A percentile compares a stretch with the other conserved stretches of the same genome.
Conservation (phyloP, 495 filamentous ascomycete genomes). For the Chaetomium fimeti region DNA sequence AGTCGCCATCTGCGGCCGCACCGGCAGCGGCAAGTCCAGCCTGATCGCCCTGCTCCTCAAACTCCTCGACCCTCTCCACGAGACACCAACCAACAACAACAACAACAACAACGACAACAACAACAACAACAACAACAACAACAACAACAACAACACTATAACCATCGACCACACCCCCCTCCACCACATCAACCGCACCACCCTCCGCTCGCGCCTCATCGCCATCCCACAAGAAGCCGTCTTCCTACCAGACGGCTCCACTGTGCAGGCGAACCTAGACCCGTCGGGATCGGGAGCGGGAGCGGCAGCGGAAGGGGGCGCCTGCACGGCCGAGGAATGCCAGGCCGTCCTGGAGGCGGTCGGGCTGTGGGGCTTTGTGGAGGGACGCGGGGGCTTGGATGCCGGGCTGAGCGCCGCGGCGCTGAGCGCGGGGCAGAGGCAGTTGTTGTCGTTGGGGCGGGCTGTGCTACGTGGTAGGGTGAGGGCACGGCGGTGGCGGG, state of each 20-base stretch:
- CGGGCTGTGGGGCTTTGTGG: constrained; percentile 47
- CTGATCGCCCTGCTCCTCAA: constrained; percentile 89
- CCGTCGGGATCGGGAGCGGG: no score
- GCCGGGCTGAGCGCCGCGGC: constrained; percentile 50
- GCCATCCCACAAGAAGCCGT: constrained; percentile 57
- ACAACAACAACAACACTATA: constrained; percentile 32
- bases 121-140: constrained; percentile 36
- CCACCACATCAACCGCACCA: constrained; percentile 18
- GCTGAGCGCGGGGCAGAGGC: constrained; percentile 61
- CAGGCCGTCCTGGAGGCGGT: constrained; percentile 50
- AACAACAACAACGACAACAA: constrained; percentile 40
- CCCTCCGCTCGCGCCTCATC: constrained; percentile 29
- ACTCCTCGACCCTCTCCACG: constrained; percentile 71
- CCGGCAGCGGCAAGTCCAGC: constrained; percentile 73
- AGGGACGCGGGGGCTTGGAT: constrained; percentile 53
- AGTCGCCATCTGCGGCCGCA: constrained; percentile 32
- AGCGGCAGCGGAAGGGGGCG: no score
- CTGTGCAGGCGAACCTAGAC: constrained; percentile 45
- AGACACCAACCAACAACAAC: neutral
- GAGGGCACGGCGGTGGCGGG: constrained; percentile 19
- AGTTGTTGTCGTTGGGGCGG: constrained; percentile 64
- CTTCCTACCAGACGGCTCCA: constrained; percentile 52
- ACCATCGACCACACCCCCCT: constrained; percentile 29
- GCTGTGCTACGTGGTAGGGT: constrained; percentile 51
- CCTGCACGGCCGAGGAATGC: constrained; percentile 42